These are phyloP conservation scores for Fusarium lateritium DNA, from an alignment of 2,329 filamentous ascomycete genomes.

Conservation along the genomic window DNA sequence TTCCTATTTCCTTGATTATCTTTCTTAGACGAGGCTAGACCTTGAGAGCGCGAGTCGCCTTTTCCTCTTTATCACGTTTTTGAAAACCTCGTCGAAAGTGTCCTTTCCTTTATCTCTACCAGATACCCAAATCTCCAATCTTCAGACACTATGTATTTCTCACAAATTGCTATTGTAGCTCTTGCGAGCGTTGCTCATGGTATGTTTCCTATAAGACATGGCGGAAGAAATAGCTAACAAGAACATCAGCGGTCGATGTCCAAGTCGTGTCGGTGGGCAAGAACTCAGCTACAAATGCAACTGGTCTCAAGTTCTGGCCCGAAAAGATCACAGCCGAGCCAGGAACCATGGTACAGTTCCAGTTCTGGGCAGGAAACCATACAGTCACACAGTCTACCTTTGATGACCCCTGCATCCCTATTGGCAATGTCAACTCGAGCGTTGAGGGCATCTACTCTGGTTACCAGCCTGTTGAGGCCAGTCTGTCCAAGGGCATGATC, in stretches of 20 bases:
- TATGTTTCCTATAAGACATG: slow-evolving; percentile 46
- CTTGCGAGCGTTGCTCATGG: slow-evolving; percentile 64
- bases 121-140: slow-evolving; percentile 29
- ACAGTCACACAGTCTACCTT: slow-evolving; percentile 85
- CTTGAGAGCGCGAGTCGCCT: slow-evolving; percentile 53
- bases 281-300: slow-evolving; percentile 64
- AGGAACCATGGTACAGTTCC: slow-evolving; percentile 77
- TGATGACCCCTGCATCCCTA: slow-evolving; percentile 77
- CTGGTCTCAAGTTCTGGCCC: slow-evolving; percentile 73
- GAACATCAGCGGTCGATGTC: slow-evolving; percentile 57
- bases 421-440: slow-evolving; percentile 66
- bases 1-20: slow-evolving; percentile 43
- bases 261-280: slow-evolving; percentile 77
- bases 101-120: slow-evolving; percentile 45
- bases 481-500: slow-evolving; percentile 63
- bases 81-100: slow-evolving; percentile 27
- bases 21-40: slow-evolving; percentile 51
- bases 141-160: slow-evolving; percentile 67
- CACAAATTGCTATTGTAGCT: slow-evolving; percentile 62
- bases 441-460: slow-evolving; percentile 76
- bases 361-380: slow-evolving; percentile 79
- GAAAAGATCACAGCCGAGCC: slow-evolving; percentile 73
- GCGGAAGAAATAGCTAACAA: slow-evolving; percentile 12
- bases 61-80: slow-evolving; percentile 25
- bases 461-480: slow-evolving; percentile 74